These are phyloP conservation scores for Auricularia cornea DNA, from an alignment of 768 basidiomycete species.

Conservation along the genomic window DNA sequence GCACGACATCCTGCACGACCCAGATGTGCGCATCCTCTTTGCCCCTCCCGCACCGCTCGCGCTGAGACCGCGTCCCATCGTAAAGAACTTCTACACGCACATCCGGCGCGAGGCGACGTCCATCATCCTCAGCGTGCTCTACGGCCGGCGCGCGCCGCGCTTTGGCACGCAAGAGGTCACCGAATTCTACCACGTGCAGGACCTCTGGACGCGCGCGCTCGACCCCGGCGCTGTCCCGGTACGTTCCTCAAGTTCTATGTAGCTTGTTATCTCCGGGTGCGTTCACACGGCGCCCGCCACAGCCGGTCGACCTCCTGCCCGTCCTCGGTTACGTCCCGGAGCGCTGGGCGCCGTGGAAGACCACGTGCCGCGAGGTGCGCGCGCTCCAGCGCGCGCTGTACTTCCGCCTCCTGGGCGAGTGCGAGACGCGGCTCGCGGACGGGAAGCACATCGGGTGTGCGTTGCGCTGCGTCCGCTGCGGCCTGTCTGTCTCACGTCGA, in stretches of 20 bases:
- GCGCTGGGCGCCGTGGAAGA: conserved; percentile 30
- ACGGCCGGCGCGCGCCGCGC: conserved; percentile 25
- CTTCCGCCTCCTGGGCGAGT: conserved; percentile 20
- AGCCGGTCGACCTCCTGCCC: conserved; percentile 28
- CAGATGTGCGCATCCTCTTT: conserved; percentile 15
- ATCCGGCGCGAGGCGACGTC: conserved; percentile 24
- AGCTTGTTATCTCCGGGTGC: too few relatives aligned
- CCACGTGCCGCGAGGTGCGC: conserved; percentile 13
- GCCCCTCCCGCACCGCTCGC: too few relatives aligned
- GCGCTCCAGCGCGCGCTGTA: conserved; percentile 22
- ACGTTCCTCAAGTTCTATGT: not conserved
- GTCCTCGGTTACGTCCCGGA: conserved; percentile 26
- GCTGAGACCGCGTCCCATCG: too few relatives aligned
- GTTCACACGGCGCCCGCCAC: too few relatives aligned
- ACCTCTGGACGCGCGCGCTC: conserved; percentile 18
- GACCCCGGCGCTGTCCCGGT: conserved; percentile 26
- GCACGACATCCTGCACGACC: conserved; percentile 21
- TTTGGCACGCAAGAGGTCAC: conserved; percentile 17
- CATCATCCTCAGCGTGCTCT: conserved; percentile 23
- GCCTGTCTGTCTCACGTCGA: too few relatives aligned
- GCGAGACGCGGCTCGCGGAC: conserved; percentile 17
- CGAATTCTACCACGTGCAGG: conserved; percentile 21
- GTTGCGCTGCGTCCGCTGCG: not conserved
- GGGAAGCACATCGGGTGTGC: conserved; percentile 19
- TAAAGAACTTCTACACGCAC: conserved; percentile 22